Evolutionary conservation across 2,329 filamentous ascomycete species (phyloP).

Genomic region (Anthostomella pinea): DNA sequence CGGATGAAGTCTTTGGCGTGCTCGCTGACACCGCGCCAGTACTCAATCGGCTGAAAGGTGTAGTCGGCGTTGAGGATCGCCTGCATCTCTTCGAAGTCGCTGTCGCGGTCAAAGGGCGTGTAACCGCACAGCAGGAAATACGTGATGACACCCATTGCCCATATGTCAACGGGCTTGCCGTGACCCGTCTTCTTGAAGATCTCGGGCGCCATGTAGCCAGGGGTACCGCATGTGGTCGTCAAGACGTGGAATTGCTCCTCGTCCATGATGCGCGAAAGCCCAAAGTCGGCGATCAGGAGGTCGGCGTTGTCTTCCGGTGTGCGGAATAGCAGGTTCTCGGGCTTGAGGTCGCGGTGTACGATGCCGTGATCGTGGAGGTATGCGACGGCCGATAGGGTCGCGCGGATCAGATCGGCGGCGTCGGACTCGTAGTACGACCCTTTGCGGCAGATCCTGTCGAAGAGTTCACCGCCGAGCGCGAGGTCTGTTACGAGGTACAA

Average conservation of each 20-base stretch:
- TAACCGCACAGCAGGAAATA: conserved; percentile 98
- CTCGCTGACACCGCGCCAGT: conserved; percentile 91
- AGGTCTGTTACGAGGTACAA: conserved; percentile 97
- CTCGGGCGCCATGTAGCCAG: conserved; percentile 98
- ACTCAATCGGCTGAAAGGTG: conserved; percentile 88
- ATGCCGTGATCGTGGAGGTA: conserved; percentile 99
- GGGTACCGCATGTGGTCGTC: conserved; percentile 95
- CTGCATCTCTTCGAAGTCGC: conserved; percentile 98
- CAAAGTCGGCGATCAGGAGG: conserved; percentile 94
- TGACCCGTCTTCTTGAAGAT: conserved; percentile 99
- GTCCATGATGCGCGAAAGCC: conserved; percentile 95
- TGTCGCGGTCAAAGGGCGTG: conserved; percentile 96
- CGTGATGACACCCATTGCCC: conserved; percentile 97
- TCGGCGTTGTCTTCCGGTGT: conserved; percentile 98
- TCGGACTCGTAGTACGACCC: conserved; percentile 98
- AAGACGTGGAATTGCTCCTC: conserved; percentile 97
- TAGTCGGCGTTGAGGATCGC: conserved; percentile 97
- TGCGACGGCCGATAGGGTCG: conserved; percentile 93
- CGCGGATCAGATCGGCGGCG: conserved; percentile 90
- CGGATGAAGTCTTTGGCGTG: conserved; percentile 89
- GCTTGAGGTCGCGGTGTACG: conserved; percentile 95
- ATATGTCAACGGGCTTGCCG: conserved; percentile 96
- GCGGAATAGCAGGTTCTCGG: conserved; percentile 93
- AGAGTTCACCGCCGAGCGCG: conserved; percentile 91
- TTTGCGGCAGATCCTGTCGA: conserved; percentile 97